phyloP scores from a whole-genome alignment of 2,329 filamentous ascomycete genomes.

The Diaporthe citriasiana region DNA sequence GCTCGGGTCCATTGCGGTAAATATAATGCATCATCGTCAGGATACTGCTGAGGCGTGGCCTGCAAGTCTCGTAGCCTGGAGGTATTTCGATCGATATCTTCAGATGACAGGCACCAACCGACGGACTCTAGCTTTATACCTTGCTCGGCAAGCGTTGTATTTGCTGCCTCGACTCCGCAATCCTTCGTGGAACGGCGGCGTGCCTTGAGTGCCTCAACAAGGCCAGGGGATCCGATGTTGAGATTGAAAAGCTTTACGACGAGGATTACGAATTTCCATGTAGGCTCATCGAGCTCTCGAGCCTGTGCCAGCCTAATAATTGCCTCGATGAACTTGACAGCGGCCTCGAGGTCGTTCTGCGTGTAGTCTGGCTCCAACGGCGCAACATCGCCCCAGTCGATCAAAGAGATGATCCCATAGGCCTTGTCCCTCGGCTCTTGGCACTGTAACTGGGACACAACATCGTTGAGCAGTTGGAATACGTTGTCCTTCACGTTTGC shows the following conservation, averaged over 20 bases:
- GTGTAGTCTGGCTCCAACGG: neutral
- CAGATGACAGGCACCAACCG: neutral
- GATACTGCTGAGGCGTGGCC: neutral
- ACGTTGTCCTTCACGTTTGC: neutral
- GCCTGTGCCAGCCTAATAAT: neutral
- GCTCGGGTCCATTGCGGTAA: neutral
- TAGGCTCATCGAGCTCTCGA: neutral
- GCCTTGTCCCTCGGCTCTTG: neutral
- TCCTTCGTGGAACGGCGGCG: neutral
- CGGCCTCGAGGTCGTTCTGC: neutral
- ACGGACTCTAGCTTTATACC: neutral
- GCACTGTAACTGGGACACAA: neutral
- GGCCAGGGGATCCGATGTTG: neutral
- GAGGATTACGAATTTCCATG: neutral
- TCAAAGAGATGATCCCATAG: neutral
- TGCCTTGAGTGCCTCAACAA: neutral
- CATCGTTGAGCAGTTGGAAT: neutral
- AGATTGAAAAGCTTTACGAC: neutral
- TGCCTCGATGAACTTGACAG: neutral
- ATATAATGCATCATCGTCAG: neutral
- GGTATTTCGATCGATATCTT: neutral
- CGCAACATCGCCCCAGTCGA: neutral
- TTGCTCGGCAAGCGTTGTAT: too few species aligned
- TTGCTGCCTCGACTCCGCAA: neutral
- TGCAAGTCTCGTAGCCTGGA: neutral